Conservation (phyloP, 371 early-diverging fungal genomes). For the Saksenaea oblongispora region DNA sequence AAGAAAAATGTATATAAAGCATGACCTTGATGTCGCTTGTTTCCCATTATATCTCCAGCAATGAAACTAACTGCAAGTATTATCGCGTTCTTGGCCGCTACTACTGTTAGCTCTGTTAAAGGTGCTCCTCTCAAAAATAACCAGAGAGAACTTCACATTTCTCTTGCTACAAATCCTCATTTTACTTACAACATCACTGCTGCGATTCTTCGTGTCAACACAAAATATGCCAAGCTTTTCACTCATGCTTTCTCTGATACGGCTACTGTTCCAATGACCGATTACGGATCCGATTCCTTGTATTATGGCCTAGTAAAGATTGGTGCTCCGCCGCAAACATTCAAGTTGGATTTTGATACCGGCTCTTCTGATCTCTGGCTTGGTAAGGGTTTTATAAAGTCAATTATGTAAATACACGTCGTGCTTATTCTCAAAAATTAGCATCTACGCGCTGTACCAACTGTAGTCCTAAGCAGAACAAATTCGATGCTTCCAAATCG, state of each 20-base stretch:
- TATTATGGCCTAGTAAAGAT: slow-evolving; percentile 60
- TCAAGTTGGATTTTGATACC: slow-evolving; percentile 74
- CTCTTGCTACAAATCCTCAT: slow-evolving; percentile 13
- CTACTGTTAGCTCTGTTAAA: neutral
- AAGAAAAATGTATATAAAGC: too few species aligned
- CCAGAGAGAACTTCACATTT: neutral
- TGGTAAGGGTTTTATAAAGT: slow-evolving; percentile 12
- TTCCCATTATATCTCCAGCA: too few species aligned
- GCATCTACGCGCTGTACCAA: slow-evolving; percentile 27
- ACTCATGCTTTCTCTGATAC: neutral
- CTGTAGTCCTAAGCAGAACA: slow-evolving; percentile 27
- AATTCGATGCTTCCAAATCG: slow-evolving; percentile 47
- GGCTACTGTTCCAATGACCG: slow-evolving; percentile 20
- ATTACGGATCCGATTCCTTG: slow-evolving; percentile 27
- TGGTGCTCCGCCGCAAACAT: slow-evolving; percentile 67
- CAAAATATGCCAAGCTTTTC: slow-evolving; percentile 16
- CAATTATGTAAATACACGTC: slow-evolving; percentile 28
- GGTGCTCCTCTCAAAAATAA: slow-evolving; percentile 10
- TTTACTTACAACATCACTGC: slow-evolving; percentile 17
- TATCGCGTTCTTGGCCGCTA: neutral
- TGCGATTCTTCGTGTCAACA: slow-evolving; percentile 14
- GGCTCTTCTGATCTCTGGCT: slow-evolving; percentile 74
- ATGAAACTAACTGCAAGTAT: slow-evolving; percentile 5
- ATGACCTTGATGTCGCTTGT: too few species aligned
- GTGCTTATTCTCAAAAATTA: slow-evolving; percentile 11